Evolutionary conservation across 768 basidiomycete genomes (phyloP), one percentile per base, ranked within the genome.

Genomic region (Hygrophorus pudorinus): DNA sequence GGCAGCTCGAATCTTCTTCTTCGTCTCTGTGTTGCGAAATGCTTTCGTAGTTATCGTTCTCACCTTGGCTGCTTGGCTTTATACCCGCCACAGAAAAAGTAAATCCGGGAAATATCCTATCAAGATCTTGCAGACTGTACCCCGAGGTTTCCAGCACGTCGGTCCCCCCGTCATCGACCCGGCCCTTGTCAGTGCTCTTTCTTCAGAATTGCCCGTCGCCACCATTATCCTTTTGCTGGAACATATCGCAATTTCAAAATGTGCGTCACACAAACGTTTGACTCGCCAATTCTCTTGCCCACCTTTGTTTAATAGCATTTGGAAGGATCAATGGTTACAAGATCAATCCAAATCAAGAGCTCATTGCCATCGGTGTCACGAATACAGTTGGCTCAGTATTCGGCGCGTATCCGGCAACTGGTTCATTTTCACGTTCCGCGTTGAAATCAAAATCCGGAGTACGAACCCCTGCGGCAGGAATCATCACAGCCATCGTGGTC

Each of bases 341-440:
- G 60, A 88, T 89, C 52, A 77, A 88, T 48, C 88, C 92, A 2
- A 89, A 90, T 64, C 92, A 96, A 61, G 93, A 96, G 60, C 73
- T 97, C 39, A 86, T 97, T 53, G 92, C 94, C 33, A 97, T 99
- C 52, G 94, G 94, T n/a, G 89, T 98, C 14, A 86, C 91, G 13
- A 94, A 94, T 62, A 87, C 87, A 1, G 57, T 96, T 50, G 94
- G 94, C 2, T 84, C 88, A 12, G 68, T 86, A 52, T 97, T 99
- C 61, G 75, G 71, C 37, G 94, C 92, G 0, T 98, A 96, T 61
- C 93, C 96, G 7, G 89, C 94, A 0, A 99, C 96, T 10, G 96
- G 96, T 1, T 97, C 93, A 1, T 99, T 99, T 75, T 96, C 93
- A 31, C 86, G 96, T n/a, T 87, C 92, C 2, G 96, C 96, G 2